phyloP scores from a whole-genome alignment of 306 rosid genomes.

The Inga laurina region DNA sequence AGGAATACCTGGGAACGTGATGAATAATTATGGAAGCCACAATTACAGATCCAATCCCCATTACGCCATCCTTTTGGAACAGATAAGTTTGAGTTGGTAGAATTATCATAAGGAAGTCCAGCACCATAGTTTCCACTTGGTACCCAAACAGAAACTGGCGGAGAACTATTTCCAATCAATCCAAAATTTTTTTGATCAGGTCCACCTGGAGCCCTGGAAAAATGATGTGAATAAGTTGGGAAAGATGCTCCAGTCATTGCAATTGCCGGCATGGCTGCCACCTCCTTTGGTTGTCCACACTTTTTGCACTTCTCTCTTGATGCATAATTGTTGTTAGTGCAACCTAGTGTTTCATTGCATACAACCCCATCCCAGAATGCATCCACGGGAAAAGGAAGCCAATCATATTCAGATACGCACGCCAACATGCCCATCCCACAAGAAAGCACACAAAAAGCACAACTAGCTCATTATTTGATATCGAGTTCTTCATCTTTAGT shows the following conservation, averaged over 20 bases:
- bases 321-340: conserved; percentile 99
- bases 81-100: conserved; percentile 46
- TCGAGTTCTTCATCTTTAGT: conserved; percentile 46
- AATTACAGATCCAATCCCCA: conserved; percentile 95
- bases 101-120: conserved; percentile 56
- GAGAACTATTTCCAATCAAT: conserved; percentile 60
- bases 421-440: conserved; percentile 82
- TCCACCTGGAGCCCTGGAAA: conserved; percentile 76
- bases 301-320: conserved; percentile 99
- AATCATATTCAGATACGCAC: conserved; percentile 65
- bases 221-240: conserved; percentile 67
- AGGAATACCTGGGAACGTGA: conserved; percentile 64
- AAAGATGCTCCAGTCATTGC: conserved; percentile 83
- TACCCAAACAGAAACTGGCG: conserved; percentile 57
- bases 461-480: conserved; percentile 77
- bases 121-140: conserved; percentile 53
- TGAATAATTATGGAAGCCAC: conserved; percentile 93
- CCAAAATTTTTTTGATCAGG: conserved; percentile 61
- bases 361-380: conserved; percentile 78
- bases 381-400: conserved; percentile 75
- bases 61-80: conserved; percentile 82
- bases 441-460: conserved; percentile 73
- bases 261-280: conserved; percentile 89
- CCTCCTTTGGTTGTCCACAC: conserved; percentile 94
- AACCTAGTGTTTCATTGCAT: conserved; percentile 92